phyloP scores from a whole-genome alignment of 306 rosid genomes.

The Dalbergia cochinchinensis region DNA sequence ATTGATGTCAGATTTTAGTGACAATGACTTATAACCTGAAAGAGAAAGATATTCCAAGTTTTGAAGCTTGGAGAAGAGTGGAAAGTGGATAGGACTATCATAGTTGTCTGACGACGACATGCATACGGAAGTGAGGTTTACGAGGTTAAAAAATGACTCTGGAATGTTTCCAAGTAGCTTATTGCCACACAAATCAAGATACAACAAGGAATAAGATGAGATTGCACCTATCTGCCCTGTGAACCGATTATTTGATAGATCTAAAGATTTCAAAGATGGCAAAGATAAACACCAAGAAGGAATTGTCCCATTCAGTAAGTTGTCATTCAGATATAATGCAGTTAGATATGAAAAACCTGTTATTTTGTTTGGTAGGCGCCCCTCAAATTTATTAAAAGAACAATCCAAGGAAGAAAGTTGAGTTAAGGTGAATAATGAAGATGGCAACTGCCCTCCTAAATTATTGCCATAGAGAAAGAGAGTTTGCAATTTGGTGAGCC shows the following conservation, averaged over 20 bases:
- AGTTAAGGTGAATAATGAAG: neutral
- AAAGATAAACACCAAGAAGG: conserved; percentile 30
- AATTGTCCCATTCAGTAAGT: neutral
- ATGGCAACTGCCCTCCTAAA: neutral
- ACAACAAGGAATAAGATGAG: neutral
- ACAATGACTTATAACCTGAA: neutral
- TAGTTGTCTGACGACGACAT: conserved; percentile 22
- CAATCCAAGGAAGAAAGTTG: conserved; percentile 1
- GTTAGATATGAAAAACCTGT: neutral
- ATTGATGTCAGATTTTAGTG: neutral
- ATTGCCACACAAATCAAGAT: neutral
- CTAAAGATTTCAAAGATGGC: neutral
- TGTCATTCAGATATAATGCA: neutral
- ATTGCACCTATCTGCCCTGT: neutral
- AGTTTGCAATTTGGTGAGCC: neutral
- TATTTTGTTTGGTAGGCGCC: neutral
- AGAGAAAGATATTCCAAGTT: neutral
- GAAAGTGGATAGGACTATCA: neutral
- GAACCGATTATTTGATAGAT: neutral
- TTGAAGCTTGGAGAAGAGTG: neutral
- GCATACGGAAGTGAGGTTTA: neutral
- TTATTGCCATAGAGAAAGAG: rapidly evolving
- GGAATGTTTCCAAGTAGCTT: conserved; percentile 24
- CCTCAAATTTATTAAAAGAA: neutral
- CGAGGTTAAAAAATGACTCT: conserved; percentile 16